A percentile compares a stretch with the other conserved stretches of the same genome.
Conservation (phyloP, 1,139 yeast species). For the Yamadazyma songkhlaensis region DNA sequence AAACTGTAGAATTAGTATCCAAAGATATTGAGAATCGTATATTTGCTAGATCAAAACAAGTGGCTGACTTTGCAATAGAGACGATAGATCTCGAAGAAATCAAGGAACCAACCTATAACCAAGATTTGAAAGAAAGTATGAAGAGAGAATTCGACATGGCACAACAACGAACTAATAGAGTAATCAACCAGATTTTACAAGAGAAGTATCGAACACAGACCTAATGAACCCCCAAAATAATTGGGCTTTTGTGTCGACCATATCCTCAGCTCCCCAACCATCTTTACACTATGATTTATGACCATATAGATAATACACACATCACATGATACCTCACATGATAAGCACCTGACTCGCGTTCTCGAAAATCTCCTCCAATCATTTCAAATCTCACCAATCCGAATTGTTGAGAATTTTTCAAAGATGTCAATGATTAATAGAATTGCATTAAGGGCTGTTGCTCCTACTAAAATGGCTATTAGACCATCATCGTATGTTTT, state of each 20-base stretch:
- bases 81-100: slow-evolving; percentile 1
- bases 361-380: slow-evolving; percentile 25
- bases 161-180: slow-evolving; percentile 25
- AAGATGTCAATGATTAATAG: slow-evolving; percentile 46
- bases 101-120: slow-evolving; percentile 7
- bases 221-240: neutral
- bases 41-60: slow-evolving; percentile 15
- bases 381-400: slow-evolving; percentile 20
- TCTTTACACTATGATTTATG: neutral
- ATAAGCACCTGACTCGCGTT: slow-evolving; percentile 17
- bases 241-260: too few relatives aligned
- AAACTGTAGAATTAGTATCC: slow-evolving; percentile 29
- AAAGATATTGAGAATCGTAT: slow-evolving; percentile 23
- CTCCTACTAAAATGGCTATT: slow-evolving; percentile 38
- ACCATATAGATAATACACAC: neutral
- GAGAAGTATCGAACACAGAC: slow-evolving; percentile 1
- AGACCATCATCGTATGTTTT: slow-evolving; percentile 48
- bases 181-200: slow-evolving; percentile 17
- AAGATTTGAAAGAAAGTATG: slow-evolving; percentile 33
- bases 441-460: slow-evolving; percentile 44
- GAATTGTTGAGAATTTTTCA: slow-evolving; percentile 18
- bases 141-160: slow-evolving; percentile 27
- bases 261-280: neutral
- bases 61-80: slow-evolving; percentile 11
- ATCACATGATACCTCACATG: slow-evolving; percentile 5